Base-by-base conservation (phyloP, 2,329 filamentous ascomycete genomes). In the Simplicillium aogashimaense region DNA sequence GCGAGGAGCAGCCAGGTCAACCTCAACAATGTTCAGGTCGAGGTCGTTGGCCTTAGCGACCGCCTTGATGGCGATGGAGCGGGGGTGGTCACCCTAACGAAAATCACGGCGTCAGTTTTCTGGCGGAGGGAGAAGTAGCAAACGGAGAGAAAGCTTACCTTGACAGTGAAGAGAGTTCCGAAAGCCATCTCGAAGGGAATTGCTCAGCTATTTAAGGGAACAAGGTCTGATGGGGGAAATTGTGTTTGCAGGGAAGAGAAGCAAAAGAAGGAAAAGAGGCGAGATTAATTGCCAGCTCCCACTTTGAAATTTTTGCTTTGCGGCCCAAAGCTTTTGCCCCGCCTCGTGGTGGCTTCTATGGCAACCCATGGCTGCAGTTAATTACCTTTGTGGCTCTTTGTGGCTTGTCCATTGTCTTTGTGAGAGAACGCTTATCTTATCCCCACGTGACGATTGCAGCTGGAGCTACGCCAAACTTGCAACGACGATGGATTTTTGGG, bases 11-110 rank as follows among this genome's bases (percentile, higher is more conserved):
- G 65, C 66, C 48, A 76, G 72, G 62, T 82, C 70, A 49, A 80
- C 83, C 56, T 84, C 69, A 53, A 92, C 83, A 51, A 89, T 67
- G 69, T 95, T 87, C 55, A 98, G 67, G 52, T 97, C 88, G 62
- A 98, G 78, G 64, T 84, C 81, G 72, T 97, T 97, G 72, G 87
- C 88, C 83, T 98, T 97, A 57, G 92, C 92, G 61, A 95, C 86
- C 57, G 86, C 89, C 65, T 83, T 79, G 68, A 95, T 85, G 64
- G 82, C 81, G 59, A 83, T 85, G 66, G 83, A 85, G 74, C 90
- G 89, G 68, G 85, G 74, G 78, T 95, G 95, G 63, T 76, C 78
- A 89, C 95, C 61, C 45, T 53, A 46, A 47, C 50, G 42, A 47
- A 42, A 50, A 46, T 52, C 59, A 51, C 58, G 53, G 50, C 59